Evolutionary conservation across 2,329 filamentous ascomycete species (phyloP).

Genomic region (Talaromyces atroroseus): DNA sequence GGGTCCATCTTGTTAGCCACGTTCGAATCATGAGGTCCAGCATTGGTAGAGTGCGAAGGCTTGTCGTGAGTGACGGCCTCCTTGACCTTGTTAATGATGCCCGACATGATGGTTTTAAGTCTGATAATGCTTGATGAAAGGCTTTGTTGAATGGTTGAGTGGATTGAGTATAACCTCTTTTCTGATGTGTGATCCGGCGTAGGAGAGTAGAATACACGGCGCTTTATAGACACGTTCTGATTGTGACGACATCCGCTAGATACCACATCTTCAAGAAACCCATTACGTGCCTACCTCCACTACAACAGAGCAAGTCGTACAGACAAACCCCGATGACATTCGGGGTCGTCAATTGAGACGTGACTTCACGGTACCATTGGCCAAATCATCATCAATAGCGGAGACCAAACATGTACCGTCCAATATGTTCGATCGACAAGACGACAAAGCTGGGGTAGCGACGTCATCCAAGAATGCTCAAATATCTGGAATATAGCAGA

Average conservation of each 20-base stretch:
- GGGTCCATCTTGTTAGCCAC: conserved; percentile 36
- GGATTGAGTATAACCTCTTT: no score
- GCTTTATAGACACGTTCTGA: conserved; percentile 1
- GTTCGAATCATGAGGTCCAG: conserved; percentile 34
- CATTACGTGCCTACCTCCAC: conserved; percentile 7
- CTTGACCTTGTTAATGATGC: conserved; percentile 12
- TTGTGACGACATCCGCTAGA: conserved; percentile 6
- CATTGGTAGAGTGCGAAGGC: conserved; percentile 12
- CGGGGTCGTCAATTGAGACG: neutral
- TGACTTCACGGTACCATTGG: neutral
- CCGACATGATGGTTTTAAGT: conserved; percentile 7
- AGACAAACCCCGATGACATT: neutral
- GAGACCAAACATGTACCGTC: neutral
- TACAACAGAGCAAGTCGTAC: neutral
- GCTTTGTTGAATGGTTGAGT: neutral
- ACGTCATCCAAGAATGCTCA: conserved; percentile 4
- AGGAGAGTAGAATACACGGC: neutral
- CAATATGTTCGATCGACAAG: neutral
- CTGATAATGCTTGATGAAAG: neutral
- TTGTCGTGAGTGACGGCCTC: conserved; percentile 10
- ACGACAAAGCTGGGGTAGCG: neutral
- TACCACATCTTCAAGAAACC: neutral
- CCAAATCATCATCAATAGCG: neutral
- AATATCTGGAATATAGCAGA: no score
- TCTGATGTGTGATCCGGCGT: neutral